Evolutionary conservation across 495 filamentous ascomycete species (phyloP), one percentile per base, ranked within the genome.

Genomic region (Melanomma pulvis-pyrius): DNA sequence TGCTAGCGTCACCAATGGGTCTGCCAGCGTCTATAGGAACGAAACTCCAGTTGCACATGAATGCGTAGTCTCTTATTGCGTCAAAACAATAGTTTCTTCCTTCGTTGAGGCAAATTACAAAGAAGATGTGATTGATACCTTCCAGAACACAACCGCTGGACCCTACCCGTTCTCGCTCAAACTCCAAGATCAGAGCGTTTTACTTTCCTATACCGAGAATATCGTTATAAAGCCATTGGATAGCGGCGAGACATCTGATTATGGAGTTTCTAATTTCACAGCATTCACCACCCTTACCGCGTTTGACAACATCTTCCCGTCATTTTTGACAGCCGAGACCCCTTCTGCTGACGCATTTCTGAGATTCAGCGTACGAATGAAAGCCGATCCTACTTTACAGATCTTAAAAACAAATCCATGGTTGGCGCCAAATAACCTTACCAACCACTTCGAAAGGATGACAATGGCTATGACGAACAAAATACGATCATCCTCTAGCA

Each of bases 61-160:
- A 56, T 70, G 67, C 48, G 49, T 70, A n/a, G 28, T 70, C 15
- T 21, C 48, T 6, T 66, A 55, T 62, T 70, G 67, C 26, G 59
- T 68, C 9, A 61, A 68, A 29, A 63, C 59, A 8, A 62, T 68
- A 21, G 21, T 36, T 2, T 65, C 62, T 26, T 59, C 53, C 1
- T 59, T 51, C 30, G 15, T 24, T 21, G 3, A 3, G n/a, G 53
- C 53, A 19, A 41, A n/a, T 1, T 65, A 65, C 53, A 41, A 30
- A 21, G 62, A 65, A 46, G 25, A 8, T 1, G 41, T 65, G n/a
- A 32, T 13, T 1, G 24, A 58, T 21, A 11, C 2, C 17, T 55
- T 47, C 54, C 12, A 44, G 9, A 66, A 66, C 46, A 54, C 34
- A 11, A 62, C 58, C 4, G 39, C 32, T 22, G 47, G 34, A 2